A percentile compares a stretch with the other conserved stretches of the same genome.
Evolutionary conservation across 768 basidiomycete genomes (phyloP).

Genomic region (Boletus rex-veris): DNA sequence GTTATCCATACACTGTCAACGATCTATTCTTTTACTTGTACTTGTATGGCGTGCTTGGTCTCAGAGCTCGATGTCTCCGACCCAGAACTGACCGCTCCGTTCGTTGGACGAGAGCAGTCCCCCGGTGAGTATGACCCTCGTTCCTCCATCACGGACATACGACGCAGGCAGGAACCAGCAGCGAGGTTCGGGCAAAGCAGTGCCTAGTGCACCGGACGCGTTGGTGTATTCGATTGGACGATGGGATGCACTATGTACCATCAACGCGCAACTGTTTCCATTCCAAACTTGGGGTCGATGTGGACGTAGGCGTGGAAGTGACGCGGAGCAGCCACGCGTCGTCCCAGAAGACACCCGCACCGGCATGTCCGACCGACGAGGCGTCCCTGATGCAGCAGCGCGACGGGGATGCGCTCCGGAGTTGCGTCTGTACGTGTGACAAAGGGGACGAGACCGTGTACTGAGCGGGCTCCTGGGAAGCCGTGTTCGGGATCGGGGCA

Average conservation of each 20-base stretch:
- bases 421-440: not conserved
- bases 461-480: conserved; percentile 33
- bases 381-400: conserved; percentile 33
- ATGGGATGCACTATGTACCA: not conserved
- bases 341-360: conserved; percentile 39
- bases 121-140: conserved; percentile 36
- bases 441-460: conserved; percentile 34
- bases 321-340: conserved; percentile 32
- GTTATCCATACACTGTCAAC: no score
- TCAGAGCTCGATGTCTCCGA: conserved; percentile 29
- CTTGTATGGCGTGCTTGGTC: not conserved
- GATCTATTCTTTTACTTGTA: no score
- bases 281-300: not conserved
- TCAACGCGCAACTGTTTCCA: conserved; percentile 26
- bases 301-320: fast-evolving
- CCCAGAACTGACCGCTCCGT: conserved; percentile 34
- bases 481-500: conserved; percentile 25
- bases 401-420: conserved; percentile 13
- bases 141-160: conserved; percentile 22
- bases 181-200: conserved; percentile 28
- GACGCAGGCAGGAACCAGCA: conserved; percentile 44
- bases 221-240: no score
- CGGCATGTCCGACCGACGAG: conserved; percentile 36
- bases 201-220: no score
- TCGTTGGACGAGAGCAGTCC: conserved; percentile 41